Evolutionary conservation across 2,329 filamentous ascomycete genomes (phyloP).

Genomic region (Arthrocladium fulminans): DNA sequence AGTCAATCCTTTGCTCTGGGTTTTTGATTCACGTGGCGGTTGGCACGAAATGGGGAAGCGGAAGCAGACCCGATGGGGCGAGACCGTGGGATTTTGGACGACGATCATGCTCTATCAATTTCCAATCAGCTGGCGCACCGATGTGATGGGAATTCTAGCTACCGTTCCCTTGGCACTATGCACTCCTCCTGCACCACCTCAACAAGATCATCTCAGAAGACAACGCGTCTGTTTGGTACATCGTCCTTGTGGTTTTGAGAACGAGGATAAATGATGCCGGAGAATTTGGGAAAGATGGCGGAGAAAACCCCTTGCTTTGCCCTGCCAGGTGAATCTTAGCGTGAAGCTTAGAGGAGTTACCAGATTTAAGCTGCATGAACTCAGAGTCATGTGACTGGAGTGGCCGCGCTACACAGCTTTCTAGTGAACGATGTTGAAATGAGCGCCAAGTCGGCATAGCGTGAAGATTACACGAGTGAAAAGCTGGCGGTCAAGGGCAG

Average conservation of each 20-base stretch:
- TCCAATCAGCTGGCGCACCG: neutral
- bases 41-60: neutral
- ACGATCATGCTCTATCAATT: neutral
- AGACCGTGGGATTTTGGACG: neutral
- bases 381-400: slow-evolving; percentile 4
- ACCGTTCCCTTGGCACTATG: no score
- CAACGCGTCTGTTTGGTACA: no score
- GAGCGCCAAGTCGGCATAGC: neutral
- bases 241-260: no score
- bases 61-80: neutral
- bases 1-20: neutral
- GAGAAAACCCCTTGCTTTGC: no score
- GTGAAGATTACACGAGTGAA: no score
- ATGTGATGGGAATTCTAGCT: neutral
- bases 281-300: no score
- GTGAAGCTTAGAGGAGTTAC: neutral
- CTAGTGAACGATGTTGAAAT: neutral
- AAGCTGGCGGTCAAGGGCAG: no score
- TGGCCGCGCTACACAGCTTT: slow-evolving; percentile 1
- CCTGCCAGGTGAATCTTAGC: no score
- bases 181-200: neutral
- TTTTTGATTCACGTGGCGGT: neutral
- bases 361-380: slow-evolving; percentile 4
- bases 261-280: no score
- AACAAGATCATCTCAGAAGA: no score